phyloP scores from a whole-genome alignment of 2,329 filamentous ascomycete species.

The Lizonia empirigonia region DNA sequence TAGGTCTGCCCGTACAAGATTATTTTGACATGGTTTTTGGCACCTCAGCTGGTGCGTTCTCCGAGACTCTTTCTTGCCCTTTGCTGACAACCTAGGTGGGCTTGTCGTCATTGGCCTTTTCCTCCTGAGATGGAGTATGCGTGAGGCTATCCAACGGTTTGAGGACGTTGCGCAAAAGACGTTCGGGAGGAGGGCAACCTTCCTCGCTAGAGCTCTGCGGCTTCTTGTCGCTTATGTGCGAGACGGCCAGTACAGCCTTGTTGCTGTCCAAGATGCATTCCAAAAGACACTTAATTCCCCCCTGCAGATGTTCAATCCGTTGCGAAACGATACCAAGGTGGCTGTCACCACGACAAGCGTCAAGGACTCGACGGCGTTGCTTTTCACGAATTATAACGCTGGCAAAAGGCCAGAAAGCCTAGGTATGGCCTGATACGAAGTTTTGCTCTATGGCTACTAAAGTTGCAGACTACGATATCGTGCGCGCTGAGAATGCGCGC shows the following conservation, averaged over 20 bases:
- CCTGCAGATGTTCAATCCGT: conserved; percentile 35
- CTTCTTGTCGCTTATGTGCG: conserved; percentile 28
- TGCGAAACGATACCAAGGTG: conserved; percentile 33
- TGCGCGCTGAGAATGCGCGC: conserved; percentile 22
- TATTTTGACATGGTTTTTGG: no score
- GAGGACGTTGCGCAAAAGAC: no score
- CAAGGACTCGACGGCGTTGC: conserved; percentile 18
- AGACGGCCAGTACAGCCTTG: conserved; percentile 32
- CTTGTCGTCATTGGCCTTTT: no score
- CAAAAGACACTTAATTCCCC: conserved; percentile 13
- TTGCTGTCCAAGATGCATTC: conserved; percentile 33
- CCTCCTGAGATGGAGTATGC: no score
- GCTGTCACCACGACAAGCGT: conserved; percentile 37
- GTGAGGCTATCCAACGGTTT: no score
- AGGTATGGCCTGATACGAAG: no score
- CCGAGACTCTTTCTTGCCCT: no score
- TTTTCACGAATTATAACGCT: conserved; percentile 42
- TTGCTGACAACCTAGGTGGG: no score
- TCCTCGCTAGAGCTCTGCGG: conserved; percentile 20
- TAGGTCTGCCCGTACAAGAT: conserved; percentile 1
- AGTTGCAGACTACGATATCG: conserved; percentile 22
- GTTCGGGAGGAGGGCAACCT: no score
- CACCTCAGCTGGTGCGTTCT: no score
- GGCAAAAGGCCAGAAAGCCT: no score
- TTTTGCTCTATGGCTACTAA: no score